Base-by-base conservation (phyloP, 345 rosid genomes). In the Salix purpurea region DNA sequence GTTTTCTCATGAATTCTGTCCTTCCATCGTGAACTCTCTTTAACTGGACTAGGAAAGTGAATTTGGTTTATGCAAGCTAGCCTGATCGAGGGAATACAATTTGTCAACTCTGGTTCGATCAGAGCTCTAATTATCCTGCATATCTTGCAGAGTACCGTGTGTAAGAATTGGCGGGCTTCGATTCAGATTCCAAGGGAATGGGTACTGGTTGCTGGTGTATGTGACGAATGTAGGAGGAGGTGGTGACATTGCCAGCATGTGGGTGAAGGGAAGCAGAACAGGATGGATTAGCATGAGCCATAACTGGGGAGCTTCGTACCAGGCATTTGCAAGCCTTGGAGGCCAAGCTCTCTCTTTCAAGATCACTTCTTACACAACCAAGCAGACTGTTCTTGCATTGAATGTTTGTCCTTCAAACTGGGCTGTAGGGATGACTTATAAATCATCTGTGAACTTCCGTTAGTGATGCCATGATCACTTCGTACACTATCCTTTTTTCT, bases 241-340 rank as follows among this genome's bases (percentile, higher is more conserved):
- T 2, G 82, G 86, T 36, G 76, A 81, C 72, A 79, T 85, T 32
- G 70, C 71, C 0, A 21, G 34, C 19, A 79, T 83, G 65, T 78
- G 80, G 83, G 72, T 85, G 21, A 85, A 78, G 70, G 86, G 83
- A 11, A 91, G 87, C 84, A 83, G 48, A 44, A 90, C 98, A 0
- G 83, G 83, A 14, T 94, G 97, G 97, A 90, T 94, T 4, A 65
- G 82, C 76, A 94, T 92, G 98, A 90, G 91, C 87, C 97, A 94
- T 73, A 92, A 94, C 50, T 92, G 97, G 96, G 96, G 98, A 58
- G 98, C 97, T 71, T 88, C 98, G 0, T 94, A 91, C 70, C 98
- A 94, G 76, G 98, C 97, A 23, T 92, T 94, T 67, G 87, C 98
- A 34, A 77, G 87, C 42, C 88, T 94, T 1, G 73, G 83, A 2